Evolutionary conservation across 202 grass and related monocot genomes (phyloP).

Genomic region (Schoenoplectus triqueter): DNA sequence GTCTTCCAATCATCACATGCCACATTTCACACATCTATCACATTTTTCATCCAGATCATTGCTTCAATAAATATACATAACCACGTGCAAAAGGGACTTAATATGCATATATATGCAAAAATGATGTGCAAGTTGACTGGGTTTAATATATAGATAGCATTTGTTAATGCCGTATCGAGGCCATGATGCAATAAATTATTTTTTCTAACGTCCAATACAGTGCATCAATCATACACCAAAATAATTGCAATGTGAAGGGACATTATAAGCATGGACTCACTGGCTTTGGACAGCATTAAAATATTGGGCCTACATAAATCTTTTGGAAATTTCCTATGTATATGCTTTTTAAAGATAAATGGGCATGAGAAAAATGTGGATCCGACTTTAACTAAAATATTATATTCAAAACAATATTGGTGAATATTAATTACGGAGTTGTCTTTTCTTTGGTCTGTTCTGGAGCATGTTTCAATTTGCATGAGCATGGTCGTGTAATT

Average conservation of each 20-base stretch:
- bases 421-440: no score
- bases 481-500: no score
- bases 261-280: background rate
- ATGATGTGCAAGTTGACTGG: conserved; percentile 1
- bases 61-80: background rate
- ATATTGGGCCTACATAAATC: background rate
- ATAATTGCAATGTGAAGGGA: background rate
- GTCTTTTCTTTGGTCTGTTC: no score
- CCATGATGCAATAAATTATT: background rate
- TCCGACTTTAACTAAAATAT: background rate
- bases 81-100: background rate
- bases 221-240: background rate
- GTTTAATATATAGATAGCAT: background rate
- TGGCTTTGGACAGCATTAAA: background rate
- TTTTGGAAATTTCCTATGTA: no score
- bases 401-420: no score
- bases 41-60: conserved; percentile 3
- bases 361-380: background rate
- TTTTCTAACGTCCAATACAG: background rate
- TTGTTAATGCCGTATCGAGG: background rate
- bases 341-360: background rate
- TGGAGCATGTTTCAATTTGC: no score
- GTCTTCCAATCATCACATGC: conserved; percentile 1
- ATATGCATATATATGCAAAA: background rate
- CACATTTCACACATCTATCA: background rate